Evolutionary conservation across 257 asterid species (phyloP).

Genomic region (Nicotiana tabacum): DNA sequence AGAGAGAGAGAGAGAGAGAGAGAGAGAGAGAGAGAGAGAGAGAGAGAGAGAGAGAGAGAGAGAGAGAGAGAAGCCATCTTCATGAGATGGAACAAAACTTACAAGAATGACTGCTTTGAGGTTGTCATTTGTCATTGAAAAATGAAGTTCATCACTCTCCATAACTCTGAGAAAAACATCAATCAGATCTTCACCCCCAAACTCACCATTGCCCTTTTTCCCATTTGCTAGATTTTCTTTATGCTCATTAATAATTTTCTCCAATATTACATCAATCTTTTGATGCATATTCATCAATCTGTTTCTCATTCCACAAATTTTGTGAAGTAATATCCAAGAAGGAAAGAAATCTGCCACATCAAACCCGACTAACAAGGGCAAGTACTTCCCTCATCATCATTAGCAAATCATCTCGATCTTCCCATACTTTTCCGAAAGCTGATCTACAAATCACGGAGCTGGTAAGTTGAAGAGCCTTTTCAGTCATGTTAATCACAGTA

Average conservation of each 20-base stretch:
- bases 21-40: too few species aligned
- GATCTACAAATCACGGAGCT: not conserved
- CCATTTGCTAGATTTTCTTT: not conserved
- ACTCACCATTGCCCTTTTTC: not conserved
- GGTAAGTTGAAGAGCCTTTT: not conserved
- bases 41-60: too few species aligned
- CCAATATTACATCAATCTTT: conserved; percentile 7
- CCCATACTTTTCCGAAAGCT: not conserved
- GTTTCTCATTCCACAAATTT: not conserved
- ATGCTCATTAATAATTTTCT: not conserved
- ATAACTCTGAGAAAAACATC: conserved; percentile 7
- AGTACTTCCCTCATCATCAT: not conserved
- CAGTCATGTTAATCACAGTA: not conserved
- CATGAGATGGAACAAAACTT: not conserved
- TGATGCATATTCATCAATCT: conserved; percentile 8
- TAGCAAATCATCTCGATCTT: not conserved
- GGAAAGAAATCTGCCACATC: not conserved
- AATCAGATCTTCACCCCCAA: not conserved
- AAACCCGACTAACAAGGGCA: not conserved
- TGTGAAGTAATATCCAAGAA: not conserved
- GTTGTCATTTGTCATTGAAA: conserved; percentile 5
- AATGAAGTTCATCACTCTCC: not conserved
- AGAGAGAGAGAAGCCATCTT: not conserved
- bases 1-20: too few species aligned
- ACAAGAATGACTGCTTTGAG: conserved; percentile 7